A percentile compares a stretch with the other conserved stretches of the same genome.
phyloP scores from a whole-genome alignment of 164 flowering plant species.

The Sedum album region DNA sequence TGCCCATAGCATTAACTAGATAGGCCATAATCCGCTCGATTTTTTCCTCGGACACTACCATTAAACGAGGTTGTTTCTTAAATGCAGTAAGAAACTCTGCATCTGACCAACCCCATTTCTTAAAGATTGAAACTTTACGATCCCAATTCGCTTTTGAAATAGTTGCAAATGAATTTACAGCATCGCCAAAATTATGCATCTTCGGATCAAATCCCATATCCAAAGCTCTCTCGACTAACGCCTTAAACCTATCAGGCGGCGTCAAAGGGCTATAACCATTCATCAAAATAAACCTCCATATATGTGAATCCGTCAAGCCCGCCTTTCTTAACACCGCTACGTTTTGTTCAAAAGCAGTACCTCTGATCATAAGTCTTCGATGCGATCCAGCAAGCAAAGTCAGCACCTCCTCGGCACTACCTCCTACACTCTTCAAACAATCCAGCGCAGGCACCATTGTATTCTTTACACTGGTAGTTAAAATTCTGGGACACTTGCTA shows the following conservation, averaged over 20 bases:
- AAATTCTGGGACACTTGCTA: background rate
- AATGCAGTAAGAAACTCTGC: slow-evolving; percentile 13
- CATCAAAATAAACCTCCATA: background rate
- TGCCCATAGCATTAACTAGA: slow-evolving; percentile 15
- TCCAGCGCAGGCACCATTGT: background rate
- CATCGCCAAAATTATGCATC: background rate
- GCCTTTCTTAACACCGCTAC: background rate
- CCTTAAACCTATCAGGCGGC: slow-evolving; percentile 4
- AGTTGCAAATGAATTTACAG: background rate
- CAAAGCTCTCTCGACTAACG: background rate
- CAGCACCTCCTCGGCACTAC: background rate
- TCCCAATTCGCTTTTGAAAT: slow-evolving; percentile 2
- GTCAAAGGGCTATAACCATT: background rate
- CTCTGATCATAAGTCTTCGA: background rate
- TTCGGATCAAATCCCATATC: slow-evolving; percentile 7
- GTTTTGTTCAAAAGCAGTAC: background rate
- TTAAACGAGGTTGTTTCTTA: slow-evolving; percentile 12
- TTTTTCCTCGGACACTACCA: slow-evolving; percentile 15
- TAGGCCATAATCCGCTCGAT: slow-evolving; percentile 15
- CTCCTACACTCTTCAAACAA: slow-evolving; percentile 3
- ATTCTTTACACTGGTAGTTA: background rate
- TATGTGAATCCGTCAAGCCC: background rate
- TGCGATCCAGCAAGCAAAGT: background rate
- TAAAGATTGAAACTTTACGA: slow-evolving; percentile 9
- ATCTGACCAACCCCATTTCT: too few relatives aligned